Evolutionary conservation across 768 basidiomycete genomes (phyloP), one percentile per base, ranked within the genome.

Genomic region (Hydnomerulius pinastri): DNA sequence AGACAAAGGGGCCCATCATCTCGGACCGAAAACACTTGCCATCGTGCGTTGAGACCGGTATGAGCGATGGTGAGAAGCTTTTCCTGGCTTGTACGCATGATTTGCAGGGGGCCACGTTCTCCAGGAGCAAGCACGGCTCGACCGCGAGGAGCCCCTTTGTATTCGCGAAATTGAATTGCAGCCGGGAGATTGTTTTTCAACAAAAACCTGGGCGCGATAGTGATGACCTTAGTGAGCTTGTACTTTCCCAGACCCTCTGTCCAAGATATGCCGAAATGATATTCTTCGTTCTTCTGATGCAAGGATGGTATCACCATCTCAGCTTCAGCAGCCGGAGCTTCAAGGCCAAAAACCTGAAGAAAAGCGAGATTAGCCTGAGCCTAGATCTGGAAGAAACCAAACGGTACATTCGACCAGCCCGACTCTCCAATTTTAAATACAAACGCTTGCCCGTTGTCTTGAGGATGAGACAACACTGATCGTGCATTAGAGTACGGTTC

Each of bases 161-260:
- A 86, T 67, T 98, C 93, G 40, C 97, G 84, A 71, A 95, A 85
- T 32, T 82, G 82, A 27, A 99, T 77, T 2, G 83, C 62, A 43
- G 82, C 80, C 4, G 74, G 54, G 30, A 93, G 77, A 53, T 83
- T 78, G 70, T 98, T 99, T 69, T 86, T 90, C 58, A 98, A 69
- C 55, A 98, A 72, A 74, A 94, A 98, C 39, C 97, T 83, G 23
- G 97, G 97, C 7, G 90, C 77, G 30, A 98, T 72, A 0, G 90
- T 95, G 56, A 99, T 85, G 57, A 98, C 87, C 72, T 98, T 98
- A 23, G 87, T 88, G 28, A 98, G 73, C 64, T 98, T 98, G 69
- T 98, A 98, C 75, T 97, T 98, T 29, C 97, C 97, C n/a, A 86
- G 73, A 2, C 95, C 97, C 68, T 96, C 94, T 15, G 81, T 78